Percentiles rank a stretch among this genome's conserved stretches.
phyloP scores from a whole-genome alignment of 1,284 basidiomycete genomes.

The Phellopilus nigrolimitatus region DNA sequence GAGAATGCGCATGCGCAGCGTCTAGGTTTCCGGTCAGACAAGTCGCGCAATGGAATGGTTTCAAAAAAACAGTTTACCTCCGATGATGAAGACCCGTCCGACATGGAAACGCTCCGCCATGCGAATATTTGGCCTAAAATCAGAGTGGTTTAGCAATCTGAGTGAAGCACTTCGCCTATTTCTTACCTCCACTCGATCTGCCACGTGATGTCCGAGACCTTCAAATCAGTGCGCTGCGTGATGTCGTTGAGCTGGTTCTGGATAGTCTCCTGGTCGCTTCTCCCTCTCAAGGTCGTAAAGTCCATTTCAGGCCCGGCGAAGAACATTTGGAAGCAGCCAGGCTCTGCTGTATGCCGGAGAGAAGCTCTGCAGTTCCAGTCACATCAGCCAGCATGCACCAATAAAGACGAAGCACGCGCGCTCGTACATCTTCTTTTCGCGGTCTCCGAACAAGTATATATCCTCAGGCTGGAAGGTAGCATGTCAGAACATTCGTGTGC shows the following conservation, averaged over 20 bases:
- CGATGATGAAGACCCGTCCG: conserved; percentile 34
- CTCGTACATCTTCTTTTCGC: background rate
- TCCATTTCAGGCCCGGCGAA: background rate
- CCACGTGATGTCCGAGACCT: conserved; percentile 8
- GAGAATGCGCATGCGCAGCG: conserved; percentile 40
- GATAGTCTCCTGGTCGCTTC: background rate
- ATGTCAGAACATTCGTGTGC: background rate
- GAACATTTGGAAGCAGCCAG: conserved; percentile 5
- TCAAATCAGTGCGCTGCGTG: conserved; percentile 3
- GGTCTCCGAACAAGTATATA: background rate
- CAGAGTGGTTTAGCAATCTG: background rate
- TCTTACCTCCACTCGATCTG: conserved; percentile 10
- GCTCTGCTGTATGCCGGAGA: background rate
- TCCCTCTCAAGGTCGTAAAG: background rate
- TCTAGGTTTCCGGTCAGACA: conserved; percentile 28
- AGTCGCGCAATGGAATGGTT: background rate
- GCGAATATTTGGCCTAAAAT: conserved; percentile 33
- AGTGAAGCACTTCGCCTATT: background rate
- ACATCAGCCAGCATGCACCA: background rate
- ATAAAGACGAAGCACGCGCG: background rate
- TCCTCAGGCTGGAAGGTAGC: background rate
- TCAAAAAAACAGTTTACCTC: conserved; percentile 28
- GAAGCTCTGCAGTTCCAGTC: background rate
- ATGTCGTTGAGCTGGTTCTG: background rate
- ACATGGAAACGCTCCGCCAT: conserved; percentile 34